These are phyloP conservation scores for Zanthoxylum bungeanum DNA, from an alignment of 345 rosid genomes.

Conservation along the genomic window DNA sequence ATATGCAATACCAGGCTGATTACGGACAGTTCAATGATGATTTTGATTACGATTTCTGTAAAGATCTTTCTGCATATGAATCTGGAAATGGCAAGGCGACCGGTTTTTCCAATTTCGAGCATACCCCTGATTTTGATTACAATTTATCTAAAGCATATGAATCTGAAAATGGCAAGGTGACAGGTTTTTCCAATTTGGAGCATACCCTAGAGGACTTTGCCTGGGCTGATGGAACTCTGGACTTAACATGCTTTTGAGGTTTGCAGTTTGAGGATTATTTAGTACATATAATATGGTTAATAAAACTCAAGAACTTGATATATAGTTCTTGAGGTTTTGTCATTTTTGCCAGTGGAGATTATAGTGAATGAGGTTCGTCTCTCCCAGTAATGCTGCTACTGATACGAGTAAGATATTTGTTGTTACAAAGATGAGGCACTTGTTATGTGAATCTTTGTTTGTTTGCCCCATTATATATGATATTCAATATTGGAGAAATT, in stretches of 20 bases:
- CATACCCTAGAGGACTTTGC: conserved; percentile 31
- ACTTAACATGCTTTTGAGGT: conserved; percentile 9
- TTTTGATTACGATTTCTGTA: not conserved
- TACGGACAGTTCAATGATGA: conserved; percentile 4
- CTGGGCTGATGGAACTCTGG: conserved; percentile 36
- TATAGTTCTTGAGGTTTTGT: conserved; percentile 9
- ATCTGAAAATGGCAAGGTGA: conserved; percentile 6
- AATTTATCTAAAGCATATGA: not conserved
- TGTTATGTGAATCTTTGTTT: not conserved
- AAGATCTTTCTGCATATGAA: not conserved
- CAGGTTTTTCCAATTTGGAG: conserved; percentile 24
- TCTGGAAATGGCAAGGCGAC: conserved; percentile 8
- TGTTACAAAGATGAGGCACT: not conserved
- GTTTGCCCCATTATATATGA: not conserved
- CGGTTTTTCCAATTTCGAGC: conserved; percentile 26
- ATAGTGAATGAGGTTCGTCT: not conserved
- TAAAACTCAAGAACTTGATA: not conserved
- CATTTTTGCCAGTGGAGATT: not conserved
- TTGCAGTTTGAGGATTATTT: conserved; percentile 14
- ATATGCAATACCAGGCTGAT: not conserved
- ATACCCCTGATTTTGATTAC: not conserved
- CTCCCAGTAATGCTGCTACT: not conserved
- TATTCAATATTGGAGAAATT: too few relatives aligned
- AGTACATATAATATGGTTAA: not conserved
- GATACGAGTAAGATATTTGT: not conserved